Evolutionary conservation across 805 yeast genomes (phyloP).

Genomic region (Metschnikowia borealis): DNA sequence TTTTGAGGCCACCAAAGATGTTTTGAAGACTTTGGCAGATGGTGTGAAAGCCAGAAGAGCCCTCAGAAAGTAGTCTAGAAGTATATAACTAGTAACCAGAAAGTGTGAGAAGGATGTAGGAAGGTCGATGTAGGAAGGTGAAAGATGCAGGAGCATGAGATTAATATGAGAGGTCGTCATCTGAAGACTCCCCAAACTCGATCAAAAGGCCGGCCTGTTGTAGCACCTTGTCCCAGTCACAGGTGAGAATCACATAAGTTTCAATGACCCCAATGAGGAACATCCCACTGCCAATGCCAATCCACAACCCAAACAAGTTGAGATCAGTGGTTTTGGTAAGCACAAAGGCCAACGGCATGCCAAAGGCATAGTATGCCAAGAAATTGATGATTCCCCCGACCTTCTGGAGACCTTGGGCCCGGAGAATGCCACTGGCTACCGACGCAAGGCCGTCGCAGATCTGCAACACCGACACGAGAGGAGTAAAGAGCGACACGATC

Average conservation of each 20-base stretch:
- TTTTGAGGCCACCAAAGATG: slow-evolving; percentile 82
- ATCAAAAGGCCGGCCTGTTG: slow-evolving; percentile 27
- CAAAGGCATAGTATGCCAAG: slow-evolving; percentile 65
- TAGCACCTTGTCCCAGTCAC: slow-evolving; percentile 51
- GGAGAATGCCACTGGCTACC: slow-evolving; percentile 65
- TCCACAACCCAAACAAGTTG: slow-evolving; percentile 66
- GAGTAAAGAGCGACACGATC: slow-evolving; percentile 51
- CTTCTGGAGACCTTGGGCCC: slow-evolving; percentile 75
- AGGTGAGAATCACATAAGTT: slow-evolving; percentile 40
- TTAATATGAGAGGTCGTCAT: slow-evolving; percentile 5
- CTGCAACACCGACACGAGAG: slow-evolving; percentile 62
- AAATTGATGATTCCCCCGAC: slow-evolving; percentile 70
- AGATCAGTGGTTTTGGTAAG: slow-evolving; percentile 45
- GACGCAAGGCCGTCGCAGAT: slow-evolving; percentile 67
- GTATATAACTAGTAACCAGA: not conserved
- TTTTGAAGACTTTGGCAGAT: slow-evolving; percentile 72
- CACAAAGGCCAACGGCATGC: slow-evolving; percentile 61
- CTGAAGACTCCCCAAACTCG: slow-evolving; percentile 14
- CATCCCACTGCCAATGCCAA: slow-evolving; percentile 67
- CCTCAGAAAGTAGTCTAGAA: slow-evolving; percentile 6
- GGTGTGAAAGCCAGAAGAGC: slow-evolving; percentile 83
- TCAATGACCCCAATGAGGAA: slow-evolving; percentile 50
- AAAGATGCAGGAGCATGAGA: not conserved
- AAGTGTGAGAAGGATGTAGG: not conserved
- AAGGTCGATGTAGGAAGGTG: not conserved